Evolutionary conservation across 2,329 filamentous ascomycete species (phyloP), one percentile per base, ranked within the genome.

Genomic region (Hawksworthiomyces lignivorus): DNA sequence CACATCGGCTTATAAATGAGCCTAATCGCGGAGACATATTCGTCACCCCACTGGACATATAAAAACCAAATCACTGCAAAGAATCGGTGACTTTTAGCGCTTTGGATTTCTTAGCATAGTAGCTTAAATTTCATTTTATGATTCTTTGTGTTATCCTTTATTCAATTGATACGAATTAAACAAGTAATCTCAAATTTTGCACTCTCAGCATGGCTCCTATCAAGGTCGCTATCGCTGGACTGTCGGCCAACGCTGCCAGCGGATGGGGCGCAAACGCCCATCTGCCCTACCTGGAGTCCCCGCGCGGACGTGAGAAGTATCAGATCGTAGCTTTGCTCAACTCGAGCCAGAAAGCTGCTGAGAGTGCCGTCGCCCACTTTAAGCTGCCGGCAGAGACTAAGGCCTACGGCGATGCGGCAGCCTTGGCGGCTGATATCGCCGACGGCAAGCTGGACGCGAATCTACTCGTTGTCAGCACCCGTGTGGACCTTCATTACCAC

Each of bases 271-370:
- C 15, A 31, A 17, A 53, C 20, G 74, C 70, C 3, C 78, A 82
- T 51, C 66, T 82, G 0, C 75, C 79, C 0, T 80, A 80, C 53
- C 69, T 82, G 3, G 56, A 68, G 22, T 72, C 72, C 0, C 56
- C 65, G 0, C 59, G 54, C 4, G 65, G 67, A 7, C 62, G 61
- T 14, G 48, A 60, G 2, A 59, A 65, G 11, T 77, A 67, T 47
- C 44, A 63, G 20, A 70, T 78, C 34, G 65, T 70, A 2, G 75
- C 72, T 1, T 58, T 79, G 1, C 64, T 68, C 45, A 77, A 77
- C 58, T 71, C 67, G 17, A 67, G 62, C 34, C 52, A 65, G 1
- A 56, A 62, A 2, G 63, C 70, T 0, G 51, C 58, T 7, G 59
- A 54, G 0, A 68, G 72, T 14, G 70, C 71, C 32, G 39, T 56